Conservation (phyloP, 2,329 filamentous ascomycete species). For the Shiraia sp. region DNA sequence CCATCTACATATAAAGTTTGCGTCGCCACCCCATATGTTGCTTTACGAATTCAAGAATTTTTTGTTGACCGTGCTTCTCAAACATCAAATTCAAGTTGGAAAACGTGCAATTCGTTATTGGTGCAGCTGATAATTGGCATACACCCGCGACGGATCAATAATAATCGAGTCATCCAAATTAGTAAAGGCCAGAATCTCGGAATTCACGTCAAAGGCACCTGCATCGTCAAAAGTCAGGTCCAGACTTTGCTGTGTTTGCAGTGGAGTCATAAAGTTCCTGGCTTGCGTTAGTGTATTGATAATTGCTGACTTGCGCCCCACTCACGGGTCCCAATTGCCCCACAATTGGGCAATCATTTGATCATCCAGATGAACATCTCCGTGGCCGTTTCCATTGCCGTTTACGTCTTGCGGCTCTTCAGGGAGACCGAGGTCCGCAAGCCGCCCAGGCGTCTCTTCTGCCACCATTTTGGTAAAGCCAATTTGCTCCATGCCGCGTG, state of each 20-base stretch:
- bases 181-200: slow-evolving; percentile 35
- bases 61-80: too few relatives aligned
- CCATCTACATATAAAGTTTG: too few relatives aligned
- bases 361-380: slow-evolving; percentile 28
- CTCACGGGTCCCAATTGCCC: slow-evolving; percentile 39
- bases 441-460: slow-evolving; percentile 37
- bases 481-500: slow-evolving; percentile 36
- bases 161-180: slow-evolving; percentile 35
- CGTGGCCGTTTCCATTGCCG: slow-evolving; percentile 4
- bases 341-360: slow-evolving; percentile 35
- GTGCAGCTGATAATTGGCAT: slow-evolving; percentile 4
- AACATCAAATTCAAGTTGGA: too few relatives aligned
- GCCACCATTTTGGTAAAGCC: slow-evolving; percentile 42
- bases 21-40: too few relatives aligned
- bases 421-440: slow-evolving; percentile 35
- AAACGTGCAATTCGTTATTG: too few relatives aligned
- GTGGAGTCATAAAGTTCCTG: slow-evolving; percentile 37
- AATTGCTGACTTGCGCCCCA: background rate
- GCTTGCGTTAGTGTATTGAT: background rate
- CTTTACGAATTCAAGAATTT: too few relatives aligned
- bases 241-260: slow-evolving; percentile 40
- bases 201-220: slow-evolving; percentile 36
- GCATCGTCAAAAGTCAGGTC: slow-evolving; percentile 39
- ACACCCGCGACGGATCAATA: slow-evolving; percentile 31
- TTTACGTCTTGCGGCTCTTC: slow-evolving; percentile 9